These are phyloP conservation scores for Hemisphaericaspora xylanilytica DNA, from an alignment of 1,139 yeast species.

Conservation along the genomic window DNA sequence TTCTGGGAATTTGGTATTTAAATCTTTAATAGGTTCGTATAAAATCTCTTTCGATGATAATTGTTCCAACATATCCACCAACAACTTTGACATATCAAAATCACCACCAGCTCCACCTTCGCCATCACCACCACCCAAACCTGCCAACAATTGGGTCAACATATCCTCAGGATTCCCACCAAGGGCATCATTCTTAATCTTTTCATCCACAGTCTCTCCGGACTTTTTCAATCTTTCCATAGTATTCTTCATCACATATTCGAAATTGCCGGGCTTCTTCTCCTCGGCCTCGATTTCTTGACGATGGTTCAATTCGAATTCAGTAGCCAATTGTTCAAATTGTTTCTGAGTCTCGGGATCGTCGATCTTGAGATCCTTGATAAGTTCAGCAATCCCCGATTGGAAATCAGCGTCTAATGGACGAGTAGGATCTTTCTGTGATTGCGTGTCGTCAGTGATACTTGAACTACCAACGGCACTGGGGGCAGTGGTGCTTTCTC, in stretches of 20 bases:
- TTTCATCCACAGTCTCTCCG: slow-evolving; percentile 64
- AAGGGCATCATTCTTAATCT: slow-evolving; percentile 50
- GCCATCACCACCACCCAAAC: slow-evolving; percentile 40
- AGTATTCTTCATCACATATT: slow-evolving; percentile 77
- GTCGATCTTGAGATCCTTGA: slow-evolving; percentile 55
- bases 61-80: slow-evolving; percentile 78
- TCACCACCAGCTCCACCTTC: slow-evolving; percentile 46
- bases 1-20: slow-evolving; percentile 65
- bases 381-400: slow-evolving; percentile 50
- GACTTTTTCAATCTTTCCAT: slow-evolving; percentile 73
- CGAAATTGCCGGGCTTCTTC: slow-evolving; percentile 49
- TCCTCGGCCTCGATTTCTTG: slow-evolving; percentile 37
- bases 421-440: slow-evolving; percentile 18
- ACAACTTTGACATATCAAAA: slow-evolving; percentile 58
- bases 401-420: slow-evolving; percentile 44
- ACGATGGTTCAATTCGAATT: slow-evolving; percentile 39
- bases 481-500: slow-evolving; percentile 32
- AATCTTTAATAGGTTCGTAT: slow-evolving; percentile 84
- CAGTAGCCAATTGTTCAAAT: slow-evolving; percentile 49
- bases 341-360: slow-evolving; percentile 62
- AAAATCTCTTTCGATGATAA: slow-evolving; percentile 82
- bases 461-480: slow-evolving; percentile 10
- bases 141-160: slow-evolving; percentile 44
- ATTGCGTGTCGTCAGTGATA: slow-evolving; percentile 12
- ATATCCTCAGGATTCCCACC: slow-evolving; percentile 54